Percentiles rank a stretch among this genome's conserved stretches.
Evolutionary conservation across 179 eudicot species (phyloP).

Genomic region (Camellia oleifera): DNA sequence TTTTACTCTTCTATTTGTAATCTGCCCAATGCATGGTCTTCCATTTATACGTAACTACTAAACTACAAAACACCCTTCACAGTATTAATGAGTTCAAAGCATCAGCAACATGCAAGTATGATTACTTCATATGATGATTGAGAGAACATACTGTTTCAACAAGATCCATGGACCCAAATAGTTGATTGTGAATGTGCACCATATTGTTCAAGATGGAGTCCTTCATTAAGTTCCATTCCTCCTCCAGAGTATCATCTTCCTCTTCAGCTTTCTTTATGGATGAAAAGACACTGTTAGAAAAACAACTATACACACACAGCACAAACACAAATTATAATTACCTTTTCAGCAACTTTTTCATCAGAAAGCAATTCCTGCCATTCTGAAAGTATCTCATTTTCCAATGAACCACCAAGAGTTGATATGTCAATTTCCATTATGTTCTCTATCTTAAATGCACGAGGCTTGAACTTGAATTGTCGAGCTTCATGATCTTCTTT

Average conservation of each 20-base stretch:
- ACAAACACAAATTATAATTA: slow-evolving; percentile 13
- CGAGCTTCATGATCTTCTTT: slow-evolving; percentile 57
- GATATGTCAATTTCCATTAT: slow-evolving; percentile 75
- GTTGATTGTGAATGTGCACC: slow-evolving; percentile 57
- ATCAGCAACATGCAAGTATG: neutral
- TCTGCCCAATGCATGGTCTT: neutral
- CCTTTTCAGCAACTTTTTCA: slow-evolving; percentile 48
- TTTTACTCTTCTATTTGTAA: neutral
- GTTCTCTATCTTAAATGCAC: slow-evolving; percentile 67
- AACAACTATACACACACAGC: neutral
- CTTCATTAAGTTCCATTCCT: slow-evolving; percentile 56
- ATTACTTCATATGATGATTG: neutral
- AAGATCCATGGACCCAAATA: slow-evolving; percentile 82
- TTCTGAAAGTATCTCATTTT: slow-evolving; percentile 59
- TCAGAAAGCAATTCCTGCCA: slow-evolving; percentile 74
- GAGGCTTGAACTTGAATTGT: slow-evolving; percentile 80
- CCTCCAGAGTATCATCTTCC: slow-evolving; percentile 42
- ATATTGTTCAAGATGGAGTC: slow-evolving; percentile 55
- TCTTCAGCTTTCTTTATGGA: slow-evolving; percentile 40
- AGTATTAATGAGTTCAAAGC: neutral
- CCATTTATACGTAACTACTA: neutral
- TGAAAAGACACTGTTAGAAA: slow-evolving; percentile 8
- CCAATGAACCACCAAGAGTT: slow-evolving; percentile 41
- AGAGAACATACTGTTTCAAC: slow-evolving; percentile 46
- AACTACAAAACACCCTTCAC: neutral